Evolutionary conservation across 768 basidiomycete species (phyloP).

Genomic region (Rhodotorula kratochvilovae): DNA sequence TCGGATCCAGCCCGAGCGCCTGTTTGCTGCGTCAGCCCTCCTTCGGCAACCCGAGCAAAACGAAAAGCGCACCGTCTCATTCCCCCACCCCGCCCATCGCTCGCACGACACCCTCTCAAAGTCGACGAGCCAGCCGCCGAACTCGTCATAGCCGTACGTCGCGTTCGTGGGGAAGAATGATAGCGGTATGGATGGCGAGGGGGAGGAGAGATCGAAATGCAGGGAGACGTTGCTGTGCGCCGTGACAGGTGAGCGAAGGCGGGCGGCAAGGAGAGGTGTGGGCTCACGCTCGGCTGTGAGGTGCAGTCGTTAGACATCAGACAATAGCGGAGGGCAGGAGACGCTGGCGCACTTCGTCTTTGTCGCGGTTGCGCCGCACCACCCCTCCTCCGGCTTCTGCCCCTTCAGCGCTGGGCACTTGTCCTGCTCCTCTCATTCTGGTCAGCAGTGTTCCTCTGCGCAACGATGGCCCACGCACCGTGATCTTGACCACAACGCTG

Average conservation of each 20-base stretch:
- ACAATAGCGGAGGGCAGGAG: too few species aligned
- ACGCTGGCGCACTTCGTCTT: conserved; percentile 16
- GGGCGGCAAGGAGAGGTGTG: not conserved
- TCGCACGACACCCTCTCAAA: conserved; percentile 9
- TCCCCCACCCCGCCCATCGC: conserved; percentile 15
- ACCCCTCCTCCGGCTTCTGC: not conserved
- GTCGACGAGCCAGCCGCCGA: conserved; percentile 17
- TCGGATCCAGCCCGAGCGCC: conserved; percentile 11
- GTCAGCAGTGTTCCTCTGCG: not conserved
- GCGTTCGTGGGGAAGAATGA: conserved; percentile 19
- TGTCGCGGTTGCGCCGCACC: conserved; percentile 14
- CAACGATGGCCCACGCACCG: not conserved
- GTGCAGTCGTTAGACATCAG: not conserved
- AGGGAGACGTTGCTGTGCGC: not conserved
- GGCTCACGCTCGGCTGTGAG: conserved; percentile 7
- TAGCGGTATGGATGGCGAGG: conserved; percentile 6
- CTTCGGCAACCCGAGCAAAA: too few species aligned
- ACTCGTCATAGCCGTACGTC: conserved; percentile 22
- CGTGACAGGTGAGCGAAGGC: not conserved
- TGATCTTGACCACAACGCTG: conserved; percentile 16
- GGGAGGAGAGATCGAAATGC: conserved; percentile 22
- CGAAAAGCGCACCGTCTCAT: conserved; percentile 8
- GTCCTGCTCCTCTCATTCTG: not conserved
- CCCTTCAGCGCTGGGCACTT: conserved; percentile 15
- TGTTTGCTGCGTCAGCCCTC: not conserved